Evolutionary conservation across 1,284 basidiomycete species (phyloP).

Genomic region (Trichosporon ovoides): DNA sequence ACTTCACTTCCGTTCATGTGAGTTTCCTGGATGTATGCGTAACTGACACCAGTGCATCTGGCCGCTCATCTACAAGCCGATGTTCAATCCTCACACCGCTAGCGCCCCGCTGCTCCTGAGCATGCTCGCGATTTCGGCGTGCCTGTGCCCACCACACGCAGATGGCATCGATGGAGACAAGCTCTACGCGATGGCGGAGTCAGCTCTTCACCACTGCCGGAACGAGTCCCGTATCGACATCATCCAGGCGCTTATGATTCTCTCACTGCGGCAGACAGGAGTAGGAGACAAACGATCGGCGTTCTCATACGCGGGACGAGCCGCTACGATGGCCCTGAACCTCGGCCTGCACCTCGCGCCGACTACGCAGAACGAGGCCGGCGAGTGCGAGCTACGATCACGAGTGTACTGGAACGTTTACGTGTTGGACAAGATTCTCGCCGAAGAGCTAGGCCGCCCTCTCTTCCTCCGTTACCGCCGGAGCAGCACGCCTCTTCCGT

Average conservation of each 20-base stretch:
- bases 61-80: conserved; percentile 46
- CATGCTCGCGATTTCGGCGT: conserved; percentile 41
- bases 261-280: conserved; percentile 50
- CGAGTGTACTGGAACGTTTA: conserved; percentile 50
- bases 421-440: conserved; percentile 48
- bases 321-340: conserved; percentile 48
- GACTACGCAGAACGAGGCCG: conserved; percentile 25
- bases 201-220: conserved; percentile 27
- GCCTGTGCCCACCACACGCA: conserved; percentile 53
- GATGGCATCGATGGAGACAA: conserved; percentile 62
- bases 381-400: conserved; percentile 39
- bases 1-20: conserved; percentile 42
- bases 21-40: conserved; percentile 9
- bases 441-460: conserved; percentile 50
- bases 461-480: conserved; percentile 46
- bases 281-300: conserved; percentile 49
- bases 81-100: conserved; percentile 36
- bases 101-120: conserved; percentile 35
- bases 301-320: conserved; percentile 46
- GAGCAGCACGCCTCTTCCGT: conserved; percentile 46
- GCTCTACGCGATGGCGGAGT: conserved; percentile 48
- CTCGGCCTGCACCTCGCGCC: conserved; percentile 47
- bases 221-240: conserved; percentile 36
- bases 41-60: conserved; percentile 39
- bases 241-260: conserved; percentile 46